Evolutionary conservation across 345 rosid species (phyloP), one percentile per base, ranked within the genome.

Genomic region (Anastatica hierochuntica): DNA sequence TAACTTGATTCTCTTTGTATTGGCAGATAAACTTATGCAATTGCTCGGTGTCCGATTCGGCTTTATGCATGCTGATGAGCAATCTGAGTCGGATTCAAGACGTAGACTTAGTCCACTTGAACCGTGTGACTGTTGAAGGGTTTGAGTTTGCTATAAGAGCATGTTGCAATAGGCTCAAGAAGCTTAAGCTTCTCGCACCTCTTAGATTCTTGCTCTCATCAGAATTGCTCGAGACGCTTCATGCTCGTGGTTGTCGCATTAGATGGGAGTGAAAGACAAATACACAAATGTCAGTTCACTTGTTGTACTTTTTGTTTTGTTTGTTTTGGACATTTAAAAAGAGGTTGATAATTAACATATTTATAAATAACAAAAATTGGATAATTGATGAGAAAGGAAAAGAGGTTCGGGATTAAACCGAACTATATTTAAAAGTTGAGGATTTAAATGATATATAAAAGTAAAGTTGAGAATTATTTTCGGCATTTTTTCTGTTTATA

Each of bases 231-330:
- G 85, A 79, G 74, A 69, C 59, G 31, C 71, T 90, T 56, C 80
- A 67, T 19, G 62, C 85, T 30, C 77, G 81, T 63, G 95, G 95
- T 56, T 82, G 95, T 79, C 77, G 49, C 43, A 77, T 90, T 24
- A 76, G 94, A 70, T 86, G 98, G 98, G 89, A 82, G 55, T 78
- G 75, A 70, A 64, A n/a, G n/a, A n/a, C n/a, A n/a, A n/a, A n/a
- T n/a, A n/a, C n/a, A n/a, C n/a, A n/a, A n/a, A n/a, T n/a, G n/a
- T n/a, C n/a, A n/a, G n/a, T n/a, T n/a, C n/a, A n/a, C n/a, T n/a
- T n/a, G n/a, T n/a, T n/a, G n/a, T n/a, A n/a, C n/a, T n/a, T n/a
- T n/a, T n/a, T n/a, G n/a, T n/a, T n/a, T n/a, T n/a, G n/a, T n/a
- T n/a, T n/a, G n/a, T n/a, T n/a, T n/a, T n/a, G n/a, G n/a, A n/a